A percentile compares a stretch with the other conserved stretches of the same genome.
phyloP scores from a whole-genome alignment of 2,329 filamentous ascomycete genomes.

The Phialophora macrospora region DNA sequence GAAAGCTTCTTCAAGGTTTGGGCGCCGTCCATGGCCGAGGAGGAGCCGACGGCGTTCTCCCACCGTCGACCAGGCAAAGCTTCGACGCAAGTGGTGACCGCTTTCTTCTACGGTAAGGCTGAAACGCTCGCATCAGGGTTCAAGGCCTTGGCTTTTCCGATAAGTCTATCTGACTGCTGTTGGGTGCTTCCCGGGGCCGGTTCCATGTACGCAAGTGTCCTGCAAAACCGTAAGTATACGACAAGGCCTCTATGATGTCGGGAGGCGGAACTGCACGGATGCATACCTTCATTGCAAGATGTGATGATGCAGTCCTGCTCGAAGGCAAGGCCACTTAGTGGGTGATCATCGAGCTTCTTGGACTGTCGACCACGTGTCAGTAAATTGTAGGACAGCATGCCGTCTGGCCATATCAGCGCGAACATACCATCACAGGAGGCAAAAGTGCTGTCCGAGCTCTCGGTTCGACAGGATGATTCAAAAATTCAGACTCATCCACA shows the following conservation, averaged over 20 bases:
- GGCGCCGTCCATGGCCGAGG: neutral
- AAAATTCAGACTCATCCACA: constrained; percentile 61
- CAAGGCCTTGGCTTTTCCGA: constrained; percentile 28
- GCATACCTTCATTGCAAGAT: constrained; percentile 84
- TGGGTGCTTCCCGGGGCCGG: constrained; percentile 59
- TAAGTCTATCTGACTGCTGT: constrained; percentile 44
- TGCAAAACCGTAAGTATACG: constrained; percentile 43
- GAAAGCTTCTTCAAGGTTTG: neutral
- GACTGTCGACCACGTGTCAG: constrained; percentile 57
- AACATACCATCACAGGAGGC: constrained; percentile 82
- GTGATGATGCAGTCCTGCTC: constrained; percentile 92
- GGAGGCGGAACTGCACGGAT: constrained; percentile 9
- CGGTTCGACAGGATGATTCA: constrained; percentile 83
- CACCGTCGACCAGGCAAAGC: neutral
- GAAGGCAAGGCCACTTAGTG: constrained; percentile 89
- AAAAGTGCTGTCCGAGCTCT: constrained; percentile 80
- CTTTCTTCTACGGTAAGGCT: neutral
- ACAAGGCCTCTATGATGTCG: constrained; percentile 25
- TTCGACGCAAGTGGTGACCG: neutral
- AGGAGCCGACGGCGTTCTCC: neutral
- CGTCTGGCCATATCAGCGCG: constrained; percentile 4
- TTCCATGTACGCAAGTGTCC: constrained; percentile 78
- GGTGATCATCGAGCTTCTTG: constrained; percentile 83
- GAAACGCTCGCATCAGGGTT: neutral
- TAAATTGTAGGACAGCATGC: constrained; percentile 6